Base-by-base conservation (phyloP, 148 eudicot species). In the Arctostaphylos glauca region DNA sequence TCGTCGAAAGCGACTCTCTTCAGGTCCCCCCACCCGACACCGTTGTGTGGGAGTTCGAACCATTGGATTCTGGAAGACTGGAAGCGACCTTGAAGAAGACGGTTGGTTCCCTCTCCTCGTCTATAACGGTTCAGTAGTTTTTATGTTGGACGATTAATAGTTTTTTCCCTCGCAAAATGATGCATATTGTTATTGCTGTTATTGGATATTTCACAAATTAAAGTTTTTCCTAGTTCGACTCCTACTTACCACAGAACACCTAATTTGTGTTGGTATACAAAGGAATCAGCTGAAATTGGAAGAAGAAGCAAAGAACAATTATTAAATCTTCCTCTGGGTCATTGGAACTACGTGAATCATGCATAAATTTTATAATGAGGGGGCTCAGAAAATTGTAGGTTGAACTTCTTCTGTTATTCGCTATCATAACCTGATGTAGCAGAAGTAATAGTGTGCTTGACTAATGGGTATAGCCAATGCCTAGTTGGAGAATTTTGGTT, bases 41-140 rank as follows among this genome's bases (percentile, higher is more conserved):
- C 12, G 89, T 82, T 6, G 74, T 66, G 43, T 84, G 84, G 55
- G 95, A 91, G 84, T 93, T 95, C 55, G 91, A 83, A 23, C 88
- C 88, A 18, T 74, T 91, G 31, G 98, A 94, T 82, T 84, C 92
- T 41, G 98, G 98, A n/a, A n/a, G n/a, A n/a, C n/a, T n/a, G n/a
- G n/a, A 6, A 92, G 98, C 80, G 98, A 95, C 55, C 91, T 95
- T 48, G 98, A 95, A 76, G 98, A 95, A 87, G 96, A 95, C 56
- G 98, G 98, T 95, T 41, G 77, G 93, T 92, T 25, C 14, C 12
- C 54, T 83, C 4, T 5, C 5, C 21, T 62, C 62, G 13, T 5
- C 21, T 52, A 3, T 64, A 31, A 31, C 25, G 7, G 10, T 46
- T 12, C 19, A 15, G 2, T 2, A 2, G 9, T 25, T 53, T 76